Percentiles rank a stretch among this genome's conserved stretches.
These are phyloP conservation scores for Botrytis fragariae DNA, from an alignment of 2,329 filamentous ascomycete species.

Conservation along the genomic window DNA sequence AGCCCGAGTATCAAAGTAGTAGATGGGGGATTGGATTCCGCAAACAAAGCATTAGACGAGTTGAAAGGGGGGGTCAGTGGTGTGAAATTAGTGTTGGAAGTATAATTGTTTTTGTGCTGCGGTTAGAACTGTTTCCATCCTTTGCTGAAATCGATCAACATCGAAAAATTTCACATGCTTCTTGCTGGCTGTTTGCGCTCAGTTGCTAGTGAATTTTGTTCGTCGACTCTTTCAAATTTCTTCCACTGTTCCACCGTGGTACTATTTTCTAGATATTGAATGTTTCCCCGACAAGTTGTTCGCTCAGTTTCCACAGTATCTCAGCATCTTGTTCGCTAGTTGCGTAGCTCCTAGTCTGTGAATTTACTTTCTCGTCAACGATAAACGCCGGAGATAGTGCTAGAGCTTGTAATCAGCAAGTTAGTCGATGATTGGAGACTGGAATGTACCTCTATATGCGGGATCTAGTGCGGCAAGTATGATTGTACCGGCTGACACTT, in stretches of 20 bases:
- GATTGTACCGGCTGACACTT: not conserved
- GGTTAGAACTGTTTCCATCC: not conserved
- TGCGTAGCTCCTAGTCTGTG: not conserved
- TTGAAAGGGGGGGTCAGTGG: constrained; percentile 44
- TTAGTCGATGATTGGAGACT: not conserved
- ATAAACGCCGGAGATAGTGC: not conserved
- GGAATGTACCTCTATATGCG: not conserved
- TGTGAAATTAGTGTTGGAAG: constrained; percentile 40
- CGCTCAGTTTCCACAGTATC: not conserved
- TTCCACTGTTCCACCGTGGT: not conserved
- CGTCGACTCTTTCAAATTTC: not conserved
- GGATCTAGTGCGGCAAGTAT: not conserved
- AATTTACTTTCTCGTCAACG: not conserved
- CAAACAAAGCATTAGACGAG: constrained; percentile 42
- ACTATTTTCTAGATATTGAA: not conserved
- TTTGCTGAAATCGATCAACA: not conserved
- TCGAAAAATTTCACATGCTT: not conserved
- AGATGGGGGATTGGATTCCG: constrained; percentile 39
- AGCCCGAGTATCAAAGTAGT: constrained; percentile 42
- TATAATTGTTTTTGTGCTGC: constrained; percentile 14
- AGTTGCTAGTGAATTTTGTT: not conserved
- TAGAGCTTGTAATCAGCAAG: not conserved
- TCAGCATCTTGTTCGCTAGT: not conserved
- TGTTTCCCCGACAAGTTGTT: not conserved
- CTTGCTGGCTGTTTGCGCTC: not conserved